These are phyloP conservation scores for Penicillium cinerascens DNA, from an alignment of 495 filamentous ascomycete species.

Conservation along the genomic window DNA sequence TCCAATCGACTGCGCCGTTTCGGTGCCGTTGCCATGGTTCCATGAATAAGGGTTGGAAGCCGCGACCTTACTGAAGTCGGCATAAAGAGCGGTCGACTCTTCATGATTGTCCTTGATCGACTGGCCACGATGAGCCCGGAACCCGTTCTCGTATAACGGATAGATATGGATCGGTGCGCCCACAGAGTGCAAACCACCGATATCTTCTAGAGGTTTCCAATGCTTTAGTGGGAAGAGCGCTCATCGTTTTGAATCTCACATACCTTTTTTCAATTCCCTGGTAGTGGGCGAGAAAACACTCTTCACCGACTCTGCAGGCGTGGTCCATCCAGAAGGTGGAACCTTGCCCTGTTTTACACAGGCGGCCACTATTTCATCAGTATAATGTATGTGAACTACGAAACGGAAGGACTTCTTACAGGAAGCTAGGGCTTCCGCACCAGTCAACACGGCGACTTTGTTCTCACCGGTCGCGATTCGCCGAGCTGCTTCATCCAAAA, in stretches of 20 bases:
- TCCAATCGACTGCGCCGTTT: constrained; percentile 37
- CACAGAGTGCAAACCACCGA: constrained; percentile 44
- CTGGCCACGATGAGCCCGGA: constrained; percentile 47
- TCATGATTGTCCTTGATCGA: constrained; percentile 43
- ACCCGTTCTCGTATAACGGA: constrained; percentile 52
- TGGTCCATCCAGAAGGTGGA: constrained; percentile 49
- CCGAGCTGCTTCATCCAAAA: constrained; percentile 55
- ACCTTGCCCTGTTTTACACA: constrained; percentile 34
- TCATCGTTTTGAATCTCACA: background rate
- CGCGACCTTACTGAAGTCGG: constrained; percentile 46
- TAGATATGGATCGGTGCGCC: constrained; percentile 54
- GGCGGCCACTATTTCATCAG: constrained; percentile 25
- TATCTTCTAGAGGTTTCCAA: constrained; percentile 14
- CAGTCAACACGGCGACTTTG: constrained; percentile 50
- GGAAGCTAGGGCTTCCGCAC: constrained; percentile 55
- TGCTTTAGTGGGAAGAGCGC: background rate
- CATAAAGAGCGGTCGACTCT: constrained; percentile 49
- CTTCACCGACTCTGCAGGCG: constrained; percentile 25
- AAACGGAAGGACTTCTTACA: constrained; percentile 24
- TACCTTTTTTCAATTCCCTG: constrained; percentile 5
- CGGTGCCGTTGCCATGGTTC: constrained; percentile 39
- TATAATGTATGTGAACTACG: constrained; percentile 16
- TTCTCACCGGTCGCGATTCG: constrained; percentile 43
- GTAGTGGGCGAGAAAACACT: constrained; percentile 15
- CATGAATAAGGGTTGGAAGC: constrained; percentile 43